Evolutionary conservation across 192 early-diverging fungal genomes (phyloP).

Genomic region (Backusella macrospora): DNA sequence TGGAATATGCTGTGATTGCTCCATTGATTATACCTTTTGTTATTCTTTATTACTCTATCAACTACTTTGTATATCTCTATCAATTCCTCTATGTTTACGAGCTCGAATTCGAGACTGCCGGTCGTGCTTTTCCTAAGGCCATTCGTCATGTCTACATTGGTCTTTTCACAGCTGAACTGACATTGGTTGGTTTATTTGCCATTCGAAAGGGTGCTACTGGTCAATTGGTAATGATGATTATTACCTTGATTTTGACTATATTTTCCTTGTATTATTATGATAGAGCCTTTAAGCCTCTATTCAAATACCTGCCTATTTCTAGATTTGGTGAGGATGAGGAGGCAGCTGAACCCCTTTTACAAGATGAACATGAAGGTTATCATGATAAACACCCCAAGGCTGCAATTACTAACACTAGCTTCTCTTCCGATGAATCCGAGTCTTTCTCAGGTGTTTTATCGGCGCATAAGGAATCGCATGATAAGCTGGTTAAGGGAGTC

Average conservation of each 20-base stretch:
- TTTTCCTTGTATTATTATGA: conserved; percentile 40
- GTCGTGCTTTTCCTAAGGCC: conserved; percentile 63
- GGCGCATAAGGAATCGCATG: not conserved
- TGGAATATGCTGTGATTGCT: conserved; percentile 80
- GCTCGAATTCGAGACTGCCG: conserved; percentile 57
- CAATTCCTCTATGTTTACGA: conserved; percentile 82
- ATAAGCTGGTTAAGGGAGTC: not conserved
- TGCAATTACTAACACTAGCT: not conserved
- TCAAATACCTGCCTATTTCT: conserved; percentile 47
- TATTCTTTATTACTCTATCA: conserved; percentile 70
- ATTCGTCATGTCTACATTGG: conserved; percentile 67
- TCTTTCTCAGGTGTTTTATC: not conserved
- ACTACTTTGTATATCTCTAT: conserved; percentile 77
- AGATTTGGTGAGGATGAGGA: conserved; percentile 25
- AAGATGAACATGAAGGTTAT: not conserved
- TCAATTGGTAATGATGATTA: conserved; percentile 49
- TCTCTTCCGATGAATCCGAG: not conserved
- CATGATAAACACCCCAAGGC: not conserved
- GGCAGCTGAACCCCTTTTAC: not conserved
- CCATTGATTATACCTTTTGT: conserved; percentile 82
- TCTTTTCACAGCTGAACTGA: conserved; percentile 73
- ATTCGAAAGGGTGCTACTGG: conserved; percentile 50
- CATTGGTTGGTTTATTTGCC: conserved; percentile 73
- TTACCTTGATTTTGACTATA: conserved; percentile 34
- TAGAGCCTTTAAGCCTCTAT: conserved; percentile 46